Evolutionary conservation across 306 rosid species (phyloP).

Genomic region (Alnus glutinosa): DNA sequence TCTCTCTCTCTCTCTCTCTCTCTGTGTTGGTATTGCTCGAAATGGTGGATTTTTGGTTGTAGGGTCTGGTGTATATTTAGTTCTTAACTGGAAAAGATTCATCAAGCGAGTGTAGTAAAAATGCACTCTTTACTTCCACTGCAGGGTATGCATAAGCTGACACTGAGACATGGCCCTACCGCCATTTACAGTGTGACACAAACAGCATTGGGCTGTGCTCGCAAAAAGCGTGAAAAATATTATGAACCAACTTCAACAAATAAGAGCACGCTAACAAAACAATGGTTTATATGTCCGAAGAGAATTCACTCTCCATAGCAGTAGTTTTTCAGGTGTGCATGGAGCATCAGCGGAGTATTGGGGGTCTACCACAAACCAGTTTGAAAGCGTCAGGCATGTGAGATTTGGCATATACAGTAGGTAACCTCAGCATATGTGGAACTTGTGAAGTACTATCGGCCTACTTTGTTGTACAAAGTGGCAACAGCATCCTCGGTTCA

Average conservation of each 20-base stretch:
- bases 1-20: not conserved
- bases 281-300: not conserved
- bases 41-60: too few species aligned
- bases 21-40: too few species aligned
- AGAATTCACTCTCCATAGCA: not conserved
- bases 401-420: not conserved
- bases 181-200: constrained; percentile 23
- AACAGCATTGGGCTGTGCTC: not conserved
- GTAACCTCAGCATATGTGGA: not conserved
- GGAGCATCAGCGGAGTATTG: not conserved
- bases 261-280: not conserved
- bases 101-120: not conserved
- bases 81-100: too few species aligned
- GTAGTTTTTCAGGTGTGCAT: not conserved
- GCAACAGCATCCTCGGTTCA: not conserved
- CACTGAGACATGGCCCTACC: constrained; percentile 23
- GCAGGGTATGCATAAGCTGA: constrained; percentile 17
- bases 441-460: not conserved
- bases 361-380: not conserved
- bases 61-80: too few species aligned
- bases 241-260: not conserved
- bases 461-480: not conserved
- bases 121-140: constrained; percentile 13
- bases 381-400: not conserved
- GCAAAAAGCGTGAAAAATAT: not conserved